Percentiles rank a stretch among this genome's conserved stretches.
Conservation (phyloP, 805 yeast species). For the Saccharomycopsis guyanensis region DNA sequence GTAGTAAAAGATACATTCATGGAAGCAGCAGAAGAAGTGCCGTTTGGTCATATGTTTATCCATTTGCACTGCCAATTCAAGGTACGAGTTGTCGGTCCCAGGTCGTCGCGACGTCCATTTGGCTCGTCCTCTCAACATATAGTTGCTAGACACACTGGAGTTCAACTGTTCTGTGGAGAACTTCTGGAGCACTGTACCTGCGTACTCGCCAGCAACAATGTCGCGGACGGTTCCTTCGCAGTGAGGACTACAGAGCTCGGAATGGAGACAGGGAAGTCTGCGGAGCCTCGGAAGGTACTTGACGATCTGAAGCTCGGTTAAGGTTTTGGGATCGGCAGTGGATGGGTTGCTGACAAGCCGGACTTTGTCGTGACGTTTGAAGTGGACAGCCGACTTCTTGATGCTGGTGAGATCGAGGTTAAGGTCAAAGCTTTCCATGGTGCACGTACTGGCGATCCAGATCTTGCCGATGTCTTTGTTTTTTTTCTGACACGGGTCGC, state of each 20-base stretch:
- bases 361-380: background rate
- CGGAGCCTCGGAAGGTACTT: background rate
- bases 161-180: background rate
- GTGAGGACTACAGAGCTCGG: background rate
- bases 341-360: background rate
- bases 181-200: background rate
- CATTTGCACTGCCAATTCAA: slow-evolving; percentile 10
- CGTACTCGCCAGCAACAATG: background rate
- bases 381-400: background rate
- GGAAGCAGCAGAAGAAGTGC: slow-evolving; percentile 15
- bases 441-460: no score
- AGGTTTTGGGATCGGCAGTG: background rate
- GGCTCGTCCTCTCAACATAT: background rate
- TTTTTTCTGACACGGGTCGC: background rate
- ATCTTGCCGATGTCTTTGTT: background rate
- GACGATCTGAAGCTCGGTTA: background rate
- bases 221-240: background rate
- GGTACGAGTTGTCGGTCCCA: background rate
- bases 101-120: background rate
- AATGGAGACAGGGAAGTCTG: background rate
- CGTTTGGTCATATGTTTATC: slow-evolving; percentile 7
- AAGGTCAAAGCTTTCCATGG: no score
- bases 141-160: background rate
- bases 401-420: background rate
- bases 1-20: slow-evolving; percentile 12